Evolutionary conservation across 805 yeast species (phyloP).

Genomic region (Citeromyces matritensis): DNA sequence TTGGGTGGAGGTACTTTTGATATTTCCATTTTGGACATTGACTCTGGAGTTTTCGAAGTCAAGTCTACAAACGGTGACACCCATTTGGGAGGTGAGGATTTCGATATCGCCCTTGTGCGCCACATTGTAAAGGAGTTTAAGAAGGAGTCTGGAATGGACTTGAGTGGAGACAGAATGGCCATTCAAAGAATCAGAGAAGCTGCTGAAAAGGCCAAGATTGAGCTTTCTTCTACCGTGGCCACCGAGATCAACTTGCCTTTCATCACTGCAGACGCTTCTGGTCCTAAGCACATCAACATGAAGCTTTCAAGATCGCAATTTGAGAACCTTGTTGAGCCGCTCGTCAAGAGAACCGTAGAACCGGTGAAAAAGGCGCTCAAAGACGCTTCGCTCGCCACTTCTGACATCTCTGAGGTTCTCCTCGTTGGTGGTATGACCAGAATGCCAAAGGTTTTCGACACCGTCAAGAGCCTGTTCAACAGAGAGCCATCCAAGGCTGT

Average conservation of each 20-base stretch:
- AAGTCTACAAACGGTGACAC: constrained; percentile 96
- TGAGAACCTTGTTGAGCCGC: constrained; percentile 48
- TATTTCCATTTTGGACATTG: constrained; percentile 91
- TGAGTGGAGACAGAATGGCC: constrained; percentile 34
- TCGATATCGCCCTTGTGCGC: constrained; percentile 78
- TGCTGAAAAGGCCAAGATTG: constrained; percentile 66
- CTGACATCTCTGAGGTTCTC: constrained; percentile 60
- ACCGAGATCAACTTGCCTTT: constrained; percentile 61
- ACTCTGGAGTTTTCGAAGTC: constrained; percentile 96
- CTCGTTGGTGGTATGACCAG: constrained; percentile 85
- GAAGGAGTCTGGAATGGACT: constrained; percentile 36
- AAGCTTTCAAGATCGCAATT: constrained; percentile 50
- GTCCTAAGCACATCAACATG: constrained; percentile 43
- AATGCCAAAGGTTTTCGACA: constrained; percentile 65
- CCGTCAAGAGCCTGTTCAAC: constrained; percentile 44
- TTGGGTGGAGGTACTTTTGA: constrained; percentile 98
- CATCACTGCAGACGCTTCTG: constrained; percentile 30
- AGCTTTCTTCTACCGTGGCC: constrained; percentile 46
- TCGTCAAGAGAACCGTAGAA: constrained; percentile 52
- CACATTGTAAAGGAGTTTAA: constrained; percentile 45
- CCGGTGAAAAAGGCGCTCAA: constrained; percentile 63
- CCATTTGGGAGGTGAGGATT: constrained; percentile 88
- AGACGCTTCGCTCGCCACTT: constrained; percentile 55
- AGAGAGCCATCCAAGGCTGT: constrained; percentile 58
- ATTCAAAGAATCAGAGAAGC: constrained; percentile 72